Conservation (phyloP, 306 rosid genomes). For the Corylus heterophylla region DNA sequence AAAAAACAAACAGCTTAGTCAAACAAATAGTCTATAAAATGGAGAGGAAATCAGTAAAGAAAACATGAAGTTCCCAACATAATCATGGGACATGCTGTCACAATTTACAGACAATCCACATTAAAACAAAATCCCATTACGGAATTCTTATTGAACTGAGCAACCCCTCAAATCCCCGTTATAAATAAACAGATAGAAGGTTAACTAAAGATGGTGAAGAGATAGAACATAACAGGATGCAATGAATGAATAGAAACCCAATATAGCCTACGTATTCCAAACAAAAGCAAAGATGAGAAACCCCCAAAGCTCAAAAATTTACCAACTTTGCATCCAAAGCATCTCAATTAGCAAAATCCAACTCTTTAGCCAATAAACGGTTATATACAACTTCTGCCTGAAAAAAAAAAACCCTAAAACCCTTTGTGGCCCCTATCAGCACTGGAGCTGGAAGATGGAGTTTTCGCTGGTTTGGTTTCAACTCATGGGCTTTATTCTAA, state of each 20-base stretch:
- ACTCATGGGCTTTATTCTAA: background rate
- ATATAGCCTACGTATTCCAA: background rate
- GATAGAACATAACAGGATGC: background rate
- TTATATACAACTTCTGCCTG: no score
- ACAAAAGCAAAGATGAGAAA: background rate
- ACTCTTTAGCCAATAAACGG: background rate
- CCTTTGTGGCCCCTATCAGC: background rate
- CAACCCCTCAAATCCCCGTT: background rate
- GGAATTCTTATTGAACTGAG: background rate
- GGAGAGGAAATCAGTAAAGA: no score
- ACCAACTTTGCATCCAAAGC: constrained; percentile 1
- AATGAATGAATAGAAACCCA: background rate
- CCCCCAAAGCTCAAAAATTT: background rate
- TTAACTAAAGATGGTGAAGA: background rate
- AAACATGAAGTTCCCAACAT: no score
- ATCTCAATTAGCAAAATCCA: background rate
- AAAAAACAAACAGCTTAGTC: no score
- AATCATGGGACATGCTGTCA: no score
- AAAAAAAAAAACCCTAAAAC: background rate
- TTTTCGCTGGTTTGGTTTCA: background rate
- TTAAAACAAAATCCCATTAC: background rate
- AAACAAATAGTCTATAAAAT: no score
- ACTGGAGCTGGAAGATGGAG: background rate
- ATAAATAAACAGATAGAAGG: background rate
- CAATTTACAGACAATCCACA: no score